Base-by-base conservation (phyloP, 352 stramenopile species). In the Lagenidium giganteum region DNA sequence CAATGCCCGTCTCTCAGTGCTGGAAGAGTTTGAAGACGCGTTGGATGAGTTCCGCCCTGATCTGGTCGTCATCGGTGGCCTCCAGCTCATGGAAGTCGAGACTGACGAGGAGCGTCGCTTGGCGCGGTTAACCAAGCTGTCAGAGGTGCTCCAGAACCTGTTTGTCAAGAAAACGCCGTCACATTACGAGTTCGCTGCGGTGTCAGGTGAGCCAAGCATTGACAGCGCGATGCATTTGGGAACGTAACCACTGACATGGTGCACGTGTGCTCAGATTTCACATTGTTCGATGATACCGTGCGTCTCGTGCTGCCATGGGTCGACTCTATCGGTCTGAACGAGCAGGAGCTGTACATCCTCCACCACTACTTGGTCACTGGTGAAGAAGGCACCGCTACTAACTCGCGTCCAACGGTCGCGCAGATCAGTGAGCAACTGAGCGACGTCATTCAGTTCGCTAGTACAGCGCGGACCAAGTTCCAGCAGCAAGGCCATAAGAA, bases 21-120 rank as follows among this genome's bases (percentile, higher is more conserved):
- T 92, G 8, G 80, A 92, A 42, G 72, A 84, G 40, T 92, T 92
- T 51, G 77, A 83, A 45, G 23, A 64, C 7, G 64, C 68, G 5
- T 41, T 92, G 9, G 64, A 80, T 5, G 42, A 33, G 2, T 92
- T 92, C 44, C 37, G 64, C 6, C 73, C 80, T 0, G 74, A 92
- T 21, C 40, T 92, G 20, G 80, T 92, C 13, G 72, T 90, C n/a
- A 71, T 92, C 51, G 80, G 80, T 20, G 80, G 80, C 0, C 37
- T 92, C n/a, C 80, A 89, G 42, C 67, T 92, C 21, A 87, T 92
- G 77, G 80, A 92, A 47, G 77, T 92, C 32, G 74, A 90, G 44
- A 87, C 57, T 12, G 67, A 92, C 49, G 61, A 76, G 42, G 50
- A 60, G 14, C 61, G 56, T 4, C 68, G 79, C 4, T 51, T 85